Conservation (phyloP, 73 alveolate species). For the Blepharisma stoltei region DNA sequence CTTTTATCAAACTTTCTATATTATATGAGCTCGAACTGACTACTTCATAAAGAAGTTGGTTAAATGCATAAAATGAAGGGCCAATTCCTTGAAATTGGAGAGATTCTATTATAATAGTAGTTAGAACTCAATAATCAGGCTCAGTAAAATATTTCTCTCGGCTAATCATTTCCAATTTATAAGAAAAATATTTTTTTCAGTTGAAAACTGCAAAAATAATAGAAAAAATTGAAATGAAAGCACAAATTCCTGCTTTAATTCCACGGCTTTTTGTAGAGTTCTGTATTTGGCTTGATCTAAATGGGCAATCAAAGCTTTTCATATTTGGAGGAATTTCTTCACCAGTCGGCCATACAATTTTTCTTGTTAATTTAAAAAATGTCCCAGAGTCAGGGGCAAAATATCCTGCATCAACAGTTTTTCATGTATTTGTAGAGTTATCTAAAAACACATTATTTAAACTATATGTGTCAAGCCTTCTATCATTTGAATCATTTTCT, state of each 20-base stretch:
- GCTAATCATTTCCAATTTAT: not conserved
- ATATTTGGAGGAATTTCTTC: not conserved
- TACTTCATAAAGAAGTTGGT: not conserved
- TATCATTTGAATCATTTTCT: not conserved
- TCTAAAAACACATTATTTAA: not conserved
- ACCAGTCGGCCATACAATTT: not conserved
- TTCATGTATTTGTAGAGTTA: not conserved
- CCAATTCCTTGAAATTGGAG: not conserved
- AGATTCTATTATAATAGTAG: not conserved
- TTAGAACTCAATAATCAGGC: not conserved
- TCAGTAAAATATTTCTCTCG: not conserved
- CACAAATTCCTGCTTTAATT: not conserved
- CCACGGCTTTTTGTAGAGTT: not conserved
- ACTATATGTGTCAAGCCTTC: not conserved
- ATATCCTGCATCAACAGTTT: not conserved
- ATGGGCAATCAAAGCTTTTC: not conserved
- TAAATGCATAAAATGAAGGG: not conserved
- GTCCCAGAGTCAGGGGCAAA: not conserved
- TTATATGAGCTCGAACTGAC: too few relatives aligned
- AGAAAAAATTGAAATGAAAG: not conserved
- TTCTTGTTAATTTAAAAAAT: not conserved
- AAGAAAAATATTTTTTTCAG: not conserved
- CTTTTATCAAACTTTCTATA: too few relatives aligned
- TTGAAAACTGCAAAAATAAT: not conserved
- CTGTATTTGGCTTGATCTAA: slow-evolving; percentile 14